phyloP scores from a whole-genome alignment of 352 stramenopile species.

The Phytophthora crassamura region DNA sequence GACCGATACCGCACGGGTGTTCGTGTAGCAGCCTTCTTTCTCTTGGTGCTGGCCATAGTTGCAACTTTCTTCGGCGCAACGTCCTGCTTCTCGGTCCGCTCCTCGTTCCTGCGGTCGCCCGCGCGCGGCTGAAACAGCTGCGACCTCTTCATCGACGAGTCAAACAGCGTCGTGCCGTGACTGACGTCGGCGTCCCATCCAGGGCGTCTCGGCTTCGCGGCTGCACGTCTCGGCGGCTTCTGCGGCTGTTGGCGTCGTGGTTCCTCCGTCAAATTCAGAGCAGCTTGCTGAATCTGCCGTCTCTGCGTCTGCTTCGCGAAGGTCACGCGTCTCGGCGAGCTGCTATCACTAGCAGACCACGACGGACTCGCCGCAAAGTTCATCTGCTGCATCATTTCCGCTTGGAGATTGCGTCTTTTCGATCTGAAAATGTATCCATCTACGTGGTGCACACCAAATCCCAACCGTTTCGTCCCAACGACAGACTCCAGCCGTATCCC shows the following conservation, averaged over 20 bases:
- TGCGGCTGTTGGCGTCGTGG: background rate
- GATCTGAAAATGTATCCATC: slow-evolving; percentile 8
- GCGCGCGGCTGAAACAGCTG: slow-evolving; percentile 56
- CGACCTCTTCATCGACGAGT: slow-evolving; percentile 59
- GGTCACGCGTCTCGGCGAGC: slow-evolving; percentile 39
- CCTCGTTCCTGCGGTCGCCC: slow-evolving; percentile 46
- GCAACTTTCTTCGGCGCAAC: background rate
- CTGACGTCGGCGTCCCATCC: slow-evolving; percentile 57
- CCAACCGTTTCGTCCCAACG: background rate
- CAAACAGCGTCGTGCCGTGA: slow-evolving; percentile 46
- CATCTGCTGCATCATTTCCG: slow-evolving; percentile 32
- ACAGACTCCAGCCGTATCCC: slow-evolving; percentile 24
- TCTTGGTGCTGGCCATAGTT: background rate
- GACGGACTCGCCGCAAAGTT: slow-evolving; percentile 16
- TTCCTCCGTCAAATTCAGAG: slow-evolving; percentile 10
- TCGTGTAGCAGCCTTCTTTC: background rate
- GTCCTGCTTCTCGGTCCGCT: slow-evolving; percentile 16
- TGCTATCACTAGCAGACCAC: slow-evolving; percentile 5
- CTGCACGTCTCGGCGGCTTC: background rate
- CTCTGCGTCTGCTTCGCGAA: slow-evolving; percentile 48
- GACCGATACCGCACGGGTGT: slow-evolving; percentile 21
- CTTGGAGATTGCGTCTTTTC: slow-evolving; percentile 12
- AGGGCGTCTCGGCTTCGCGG: slow-evolving; percentile 26
- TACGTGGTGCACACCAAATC: slow-evolving; percentile 1
- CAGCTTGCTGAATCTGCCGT: slow-evolving; percentile 12